Conservation (phyloP, 225 moss, liverwort and hornwort genomes). For the Thuidium tamariscinum region DNA sequence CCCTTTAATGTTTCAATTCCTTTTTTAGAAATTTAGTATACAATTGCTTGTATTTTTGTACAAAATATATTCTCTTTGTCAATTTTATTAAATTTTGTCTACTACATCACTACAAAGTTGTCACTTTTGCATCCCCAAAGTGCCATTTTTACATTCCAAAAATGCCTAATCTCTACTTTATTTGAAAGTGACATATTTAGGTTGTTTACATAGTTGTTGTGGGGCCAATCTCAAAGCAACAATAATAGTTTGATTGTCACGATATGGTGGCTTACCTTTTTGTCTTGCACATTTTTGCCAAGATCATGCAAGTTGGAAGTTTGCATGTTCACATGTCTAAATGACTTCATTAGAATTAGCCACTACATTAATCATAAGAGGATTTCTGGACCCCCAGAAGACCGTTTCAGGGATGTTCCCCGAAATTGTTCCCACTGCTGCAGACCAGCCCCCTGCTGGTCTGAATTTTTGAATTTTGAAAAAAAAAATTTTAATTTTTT, state of each 20-base stretch:
- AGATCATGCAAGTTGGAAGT: background rate
- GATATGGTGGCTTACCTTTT: too few relatives aligned
- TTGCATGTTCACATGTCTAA: background rate
- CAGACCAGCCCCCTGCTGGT: too few relatives aligned
- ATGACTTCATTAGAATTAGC: background rate
- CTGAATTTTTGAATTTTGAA: too few relatives aligned
- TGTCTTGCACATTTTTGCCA: rapidly evolving
- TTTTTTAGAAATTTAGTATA: rapidly evolving
- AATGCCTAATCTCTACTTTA: background rate
- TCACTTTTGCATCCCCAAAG: background rate
- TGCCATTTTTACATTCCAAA: too few relatives aligned
- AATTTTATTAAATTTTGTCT: background rate
- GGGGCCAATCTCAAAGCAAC: background rate
- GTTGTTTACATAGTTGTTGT: background rate
- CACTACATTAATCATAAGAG: background rate
- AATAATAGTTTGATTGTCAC: background rate
- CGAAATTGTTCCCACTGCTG: too few relatives aligned
- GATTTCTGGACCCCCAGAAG: too few relatives aligned
- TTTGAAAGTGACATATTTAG: rapidly evolving
- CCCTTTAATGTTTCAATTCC: rapidly evolving
- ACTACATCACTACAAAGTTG: background rate
- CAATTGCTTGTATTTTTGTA: background rate
- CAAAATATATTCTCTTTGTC: too few relatives aligned
- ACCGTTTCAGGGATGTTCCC: too few relatives aligned
- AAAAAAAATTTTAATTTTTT: too few relatives aligned